Base-by-base conservation (phyloP, 2,329 filamentous ascomycete genomes). In the Colletotrichum graminicola region DNA sequence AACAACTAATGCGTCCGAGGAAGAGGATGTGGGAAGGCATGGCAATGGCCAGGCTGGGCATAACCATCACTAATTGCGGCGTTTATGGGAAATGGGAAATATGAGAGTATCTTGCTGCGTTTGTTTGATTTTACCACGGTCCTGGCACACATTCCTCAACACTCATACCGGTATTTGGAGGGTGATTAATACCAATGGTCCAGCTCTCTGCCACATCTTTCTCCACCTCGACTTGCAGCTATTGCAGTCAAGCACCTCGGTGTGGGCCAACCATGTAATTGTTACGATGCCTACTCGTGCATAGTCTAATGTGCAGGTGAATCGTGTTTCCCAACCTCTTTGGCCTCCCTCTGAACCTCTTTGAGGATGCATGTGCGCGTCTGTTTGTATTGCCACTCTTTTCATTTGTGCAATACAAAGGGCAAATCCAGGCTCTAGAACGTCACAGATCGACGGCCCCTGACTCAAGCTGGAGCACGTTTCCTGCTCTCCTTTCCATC, bases 51-150 rank as follows among this genome's bases (percentile, higher is more conserved):
- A 63, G 65, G 59, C 36, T 62, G 59, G 45, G 18, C 36, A 61
- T 49, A 47, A 49, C 69, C 54, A 59, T 61, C 52, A 71, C 23
- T 72, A 64, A 69, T 71, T 36, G 64, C 45, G 65, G 68, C 57
- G 59, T 59, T 36, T 10, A 64, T 73, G 21, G 71, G 60, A 62
- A 62, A 73, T 34, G 57, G 59, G 18, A 56, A 56, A 51, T 41
- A 67, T 67, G 60, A 61, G 23, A 61, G 23, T 52, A 32, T 43
- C 21, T 32, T 36, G 29, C 34, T 59, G 47, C 57, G 52, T 57
- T 57, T 61, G 45, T 70, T 75, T 76, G 61, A 57, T 41, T 52
- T 36, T 14, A 45, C 21, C 23, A 39, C 12, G n/a, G 26, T 43
- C 49, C 36, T n/a, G 18, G 32, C 34, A 55, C 36, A 41, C 60